phyloP scores from a whole-genome alignment of 192 early-diverging fungal genomes.

The Podila epigama region DNA sequence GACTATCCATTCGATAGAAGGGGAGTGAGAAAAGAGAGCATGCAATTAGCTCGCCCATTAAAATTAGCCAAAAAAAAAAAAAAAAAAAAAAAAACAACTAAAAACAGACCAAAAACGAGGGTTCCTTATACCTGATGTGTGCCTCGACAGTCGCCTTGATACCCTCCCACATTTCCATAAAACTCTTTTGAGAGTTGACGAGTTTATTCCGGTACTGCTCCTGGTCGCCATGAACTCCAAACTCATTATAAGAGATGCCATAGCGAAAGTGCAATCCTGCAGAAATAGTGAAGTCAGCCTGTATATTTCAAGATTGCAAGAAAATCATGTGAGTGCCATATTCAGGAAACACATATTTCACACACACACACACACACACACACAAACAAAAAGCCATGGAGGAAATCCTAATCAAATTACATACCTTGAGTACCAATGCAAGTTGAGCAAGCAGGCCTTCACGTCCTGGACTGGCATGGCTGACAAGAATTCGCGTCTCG shows the following conservation, averaged over 20 bases:
- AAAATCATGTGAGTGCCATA: background rate
- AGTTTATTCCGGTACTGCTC: conserved; percentile 61
- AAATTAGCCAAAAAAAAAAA: too few species aligned
- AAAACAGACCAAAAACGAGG: background rate
- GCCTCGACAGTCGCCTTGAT: conserved; percentile 62
- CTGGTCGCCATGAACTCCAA: conserved; percentile 60
- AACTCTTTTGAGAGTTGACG: conserved; percentile 56
- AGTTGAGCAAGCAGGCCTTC: conserved; percentile 65
- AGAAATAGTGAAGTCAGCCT: conserved; percentile 70
- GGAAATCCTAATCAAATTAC: background rate
- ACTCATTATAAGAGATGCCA: conserved; percentile 68
- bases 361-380: too few species aligned
- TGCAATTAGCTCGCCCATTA: too few species aligned
- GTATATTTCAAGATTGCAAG: too few species aligned
- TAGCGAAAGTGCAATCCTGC: conserved; percentile 71
- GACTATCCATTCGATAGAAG: conserved; percentile 30
- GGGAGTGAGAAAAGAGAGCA: too few species aligned
- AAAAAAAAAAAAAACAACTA: background rate
- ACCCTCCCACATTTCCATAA: conserved; percentile 61
- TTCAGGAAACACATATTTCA: too few species aligned
- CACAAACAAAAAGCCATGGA: too few species aligned
- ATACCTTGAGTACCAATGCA: conserved; percentile 57
- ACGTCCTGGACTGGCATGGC: conserved; percentile 66
- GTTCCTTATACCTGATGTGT: conserved; percentile 53
- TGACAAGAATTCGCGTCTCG: conserved; percentile 64